Evolutionary conservation across 768 basidiomycete species (phyloP).

Genomic region (Sarcodon aspratus): DNA sequence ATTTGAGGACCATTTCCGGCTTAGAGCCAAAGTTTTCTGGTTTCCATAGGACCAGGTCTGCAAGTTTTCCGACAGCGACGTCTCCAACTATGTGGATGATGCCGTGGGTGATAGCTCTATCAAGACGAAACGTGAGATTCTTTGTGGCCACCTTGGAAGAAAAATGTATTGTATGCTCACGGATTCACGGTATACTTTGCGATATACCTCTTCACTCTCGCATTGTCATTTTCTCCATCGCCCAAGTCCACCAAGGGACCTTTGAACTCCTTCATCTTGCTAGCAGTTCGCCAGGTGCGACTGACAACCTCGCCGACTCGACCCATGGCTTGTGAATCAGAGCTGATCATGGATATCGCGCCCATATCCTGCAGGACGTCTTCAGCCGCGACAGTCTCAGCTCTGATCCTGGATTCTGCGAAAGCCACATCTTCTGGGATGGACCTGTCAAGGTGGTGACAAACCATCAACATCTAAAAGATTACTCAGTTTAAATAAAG

Average conservation of each 20-base stretch:
- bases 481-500: background rate
- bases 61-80: constrained; percentile 69
- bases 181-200: constrained; percentile 98
- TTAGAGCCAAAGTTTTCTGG: constrained; percentile 88
- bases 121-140: background rate
- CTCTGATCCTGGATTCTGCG: constrained; percentile 93
- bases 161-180: constrained; percentile 33
- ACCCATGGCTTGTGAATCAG: constrained; percentile 98
- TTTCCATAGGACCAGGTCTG: constrained; percentile 94
- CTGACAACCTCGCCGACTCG: constrained; percentile 90
- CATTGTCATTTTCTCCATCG: constrained; percentile 72
- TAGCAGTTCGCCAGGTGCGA: constrained; percentile 94
- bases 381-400: constrained; percentile 95
- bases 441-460: constrained; percentile 88
- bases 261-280: constrained; percentile 76
- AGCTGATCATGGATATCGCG: constrained; percentile 94
- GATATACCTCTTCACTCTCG: constrained; percentile 87
- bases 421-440: constrained; percentile 92
- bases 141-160: background rate
- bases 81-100: constrained; percentile 83
- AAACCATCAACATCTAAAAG: constrained; percentile 96
- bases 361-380: constrained; percentile 90
- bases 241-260: constrained; percentile 67
- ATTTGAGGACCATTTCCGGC: constrained; percentile 92
- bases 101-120: constrained; percentile 87